Conservation (phyloP, 1,284 basidiomycete genomes). For the Cutaneotrichosporon sp. region DNA sequence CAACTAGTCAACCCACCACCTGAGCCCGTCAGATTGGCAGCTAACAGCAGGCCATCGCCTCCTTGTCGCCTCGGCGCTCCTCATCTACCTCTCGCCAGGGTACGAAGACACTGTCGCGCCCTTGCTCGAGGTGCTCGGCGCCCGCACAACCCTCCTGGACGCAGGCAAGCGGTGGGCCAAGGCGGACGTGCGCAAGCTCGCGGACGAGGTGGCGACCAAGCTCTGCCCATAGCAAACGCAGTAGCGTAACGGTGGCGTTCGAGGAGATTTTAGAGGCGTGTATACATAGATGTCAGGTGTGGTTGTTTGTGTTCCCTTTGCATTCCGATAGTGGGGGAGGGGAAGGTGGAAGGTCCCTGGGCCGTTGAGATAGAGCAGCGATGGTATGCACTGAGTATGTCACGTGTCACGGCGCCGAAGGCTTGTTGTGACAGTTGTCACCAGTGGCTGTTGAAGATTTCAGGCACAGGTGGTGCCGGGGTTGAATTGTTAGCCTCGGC, state of each 20-base stretch:
- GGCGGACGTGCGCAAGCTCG: constrained; percentile 61
- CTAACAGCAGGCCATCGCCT: constrained; percentile 67
- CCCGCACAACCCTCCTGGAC: constrained; percentile 58
- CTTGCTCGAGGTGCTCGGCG: constrained; percentile 70
- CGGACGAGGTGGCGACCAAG: constrained; percentile 62
- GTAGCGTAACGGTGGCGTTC: constrained; percentile 26
- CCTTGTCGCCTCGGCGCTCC: constrained; percentile 68
- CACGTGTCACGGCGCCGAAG: too few relatives aligned
- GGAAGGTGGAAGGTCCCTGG: too few relatives aligned
- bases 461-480: neutral
- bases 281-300: neutral
- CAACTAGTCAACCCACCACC: neutral
- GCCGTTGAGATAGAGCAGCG: too few relatives aligned
- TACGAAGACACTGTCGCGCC: constrained; percentile 62
- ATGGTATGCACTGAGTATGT: too few relatives aligned
- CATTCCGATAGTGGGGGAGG: neutral
- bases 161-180: constrained; percentile 59
- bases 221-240: neutral
- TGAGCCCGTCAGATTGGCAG: neutral
- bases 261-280: neutral
- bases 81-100: constrained; percentile 63
- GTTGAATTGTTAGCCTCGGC: too few relatives aligned
- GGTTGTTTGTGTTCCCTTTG: neutral
- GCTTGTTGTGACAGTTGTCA: too few relatives aligned
- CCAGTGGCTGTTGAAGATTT: neutral